phyloP scores from a whole-genome alignment of 495 filamentous ascomycete genomes.

The Talaromyces stipitatus region DNA sequence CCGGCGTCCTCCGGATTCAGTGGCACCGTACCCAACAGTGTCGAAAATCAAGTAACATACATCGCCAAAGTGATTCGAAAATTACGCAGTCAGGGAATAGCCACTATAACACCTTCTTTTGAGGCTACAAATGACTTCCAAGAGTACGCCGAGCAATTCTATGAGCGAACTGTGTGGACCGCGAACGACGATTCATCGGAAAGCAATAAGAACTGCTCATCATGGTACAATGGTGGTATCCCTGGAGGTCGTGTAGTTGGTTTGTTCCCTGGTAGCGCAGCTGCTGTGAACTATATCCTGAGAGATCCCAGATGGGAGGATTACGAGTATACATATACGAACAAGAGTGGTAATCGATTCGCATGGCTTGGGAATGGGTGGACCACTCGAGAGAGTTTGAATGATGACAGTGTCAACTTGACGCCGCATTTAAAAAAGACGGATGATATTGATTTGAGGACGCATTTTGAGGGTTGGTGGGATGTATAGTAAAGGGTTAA shows the following conservation, averaged over 20 bases:
- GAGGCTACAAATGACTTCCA: slow-evolving; percentile 56
- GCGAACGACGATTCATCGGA: slow-evolving; percentile 19
- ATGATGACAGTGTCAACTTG: slow-evolving; percentile 25
- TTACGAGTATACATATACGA: slow-evolving; percentile 54
- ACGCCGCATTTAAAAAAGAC: slow-evolving; percentile 42
- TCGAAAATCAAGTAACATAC: slow-evolving; percentile 53
- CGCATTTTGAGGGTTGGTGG: slow-evolving; percentile 46
- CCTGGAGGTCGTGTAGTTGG: slow-evolving; percentile 52
- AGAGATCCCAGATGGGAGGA: slow-evolving; percentile 65
- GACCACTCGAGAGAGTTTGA: slow-evolving; percentile 32
- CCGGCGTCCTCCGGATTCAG: slow-evolving; percentile 42
- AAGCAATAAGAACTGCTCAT: slow-evolving; percentile 48
- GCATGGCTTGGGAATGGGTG: slow-evolving; percentile 52
- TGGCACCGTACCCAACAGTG: slow-evolving; percentile 42
- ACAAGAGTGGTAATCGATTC: slow-evolving; percentile 42
- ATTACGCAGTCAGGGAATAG: slow-evolving; percentile 54
- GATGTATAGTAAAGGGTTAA: slow-evolving; percentile 22
- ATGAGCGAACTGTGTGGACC: slow-evolving; percentile 51
- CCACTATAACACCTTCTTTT: slow-evolving; percentile 44
- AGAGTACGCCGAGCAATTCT: slow-evolving; percentile 54
- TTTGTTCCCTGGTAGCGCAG: slow-evolving; percentile 58
- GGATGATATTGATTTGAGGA: slow-evolving; percentile 36
- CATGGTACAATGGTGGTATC: slow-evolving; percentile 61
- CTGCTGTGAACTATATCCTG: slow-evolving; percentile 47
- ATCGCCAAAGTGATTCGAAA: slow-evolving; percentile 59